These are phyloP conservation scores for Penicillium alfredii DNA, from an alignment of 495 filamentous ascomycete species.

Conservation along the genomic window DNA sequence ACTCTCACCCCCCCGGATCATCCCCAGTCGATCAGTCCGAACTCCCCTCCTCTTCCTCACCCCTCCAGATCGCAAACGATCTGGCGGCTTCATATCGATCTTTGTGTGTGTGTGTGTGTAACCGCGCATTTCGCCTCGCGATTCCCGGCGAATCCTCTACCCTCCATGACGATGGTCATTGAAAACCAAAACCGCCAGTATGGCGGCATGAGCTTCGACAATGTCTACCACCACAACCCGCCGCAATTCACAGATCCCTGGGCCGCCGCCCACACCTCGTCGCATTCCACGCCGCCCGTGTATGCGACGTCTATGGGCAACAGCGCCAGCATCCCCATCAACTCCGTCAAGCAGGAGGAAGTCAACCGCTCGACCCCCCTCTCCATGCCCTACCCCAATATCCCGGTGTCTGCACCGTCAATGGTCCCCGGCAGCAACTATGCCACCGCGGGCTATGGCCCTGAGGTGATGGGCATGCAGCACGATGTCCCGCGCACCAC, in stretches of 20 bases:
- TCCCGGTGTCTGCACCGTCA: conserved; percentile 66
- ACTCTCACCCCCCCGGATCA: conserved; percentile 15
- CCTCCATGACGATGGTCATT: conserved; percentile 79
- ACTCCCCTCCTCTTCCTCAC: conserved; percentile 22
- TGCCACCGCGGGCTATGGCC: conserved; percentile 57
- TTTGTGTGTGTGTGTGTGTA: too few species aligned
- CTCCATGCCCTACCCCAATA: conserved; percentile 67
- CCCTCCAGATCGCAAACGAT: conserved; percentile 4
- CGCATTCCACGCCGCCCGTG: conserved; percentile 48
- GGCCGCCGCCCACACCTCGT: conserved; percentile 55
- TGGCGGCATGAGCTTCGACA: conserved; percentile 77
- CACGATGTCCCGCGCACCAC: conserved; percentile 54
- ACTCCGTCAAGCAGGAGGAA: conserved; percentile 52
- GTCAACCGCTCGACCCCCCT: conserved; percentile 54
- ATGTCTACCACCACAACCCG: conserved; percentile 61
- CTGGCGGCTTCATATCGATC: too few species aligned
- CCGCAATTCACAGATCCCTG: conserved; percentile 95
- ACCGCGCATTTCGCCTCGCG: conserved; percentile 17
- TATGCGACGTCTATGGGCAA: conserved; percentile 55
- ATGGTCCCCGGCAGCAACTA: conserved; percentile 64
- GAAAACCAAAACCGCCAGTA: conserved; percentile 78
- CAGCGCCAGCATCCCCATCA: conserved; percentile 49
- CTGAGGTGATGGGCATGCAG: conserved; percentile 68
- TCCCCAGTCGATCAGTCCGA: conserved; percentile 19
- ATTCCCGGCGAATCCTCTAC: conserved; percentile 13